Base-by-base conservation (phyloP, 2,329 filamentous ascomycete genomes). In the Pseudocercospora musae region DNA sequence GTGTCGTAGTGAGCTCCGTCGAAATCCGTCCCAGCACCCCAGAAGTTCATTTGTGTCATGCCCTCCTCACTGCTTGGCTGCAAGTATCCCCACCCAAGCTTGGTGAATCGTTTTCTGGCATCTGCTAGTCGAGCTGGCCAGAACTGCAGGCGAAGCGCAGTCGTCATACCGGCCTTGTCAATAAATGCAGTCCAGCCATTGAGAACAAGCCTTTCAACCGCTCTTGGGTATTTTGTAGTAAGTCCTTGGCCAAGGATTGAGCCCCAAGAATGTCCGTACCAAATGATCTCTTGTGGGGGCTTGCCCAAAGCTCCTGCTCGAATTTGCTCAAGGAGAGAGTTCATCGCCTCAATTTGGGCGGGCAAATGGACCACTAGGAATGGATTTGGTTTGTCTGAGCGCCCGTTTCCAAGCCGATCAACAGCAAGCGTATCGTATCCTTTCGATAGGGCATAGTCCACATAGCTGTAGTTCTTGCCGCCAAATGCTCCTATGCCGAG, bases 181-280 rank as follows among this genome's bases (percentile, higher is more conserved):
- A 55, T 2, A 8, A 55, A 55, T 15, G 52, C 52, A 37, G 13
- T 55, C 52, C 52, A 55, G 13, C 52, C 52, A 11, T 55, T 55
- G 5, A 55, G 13, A 1, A 55, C 52, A 15, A 55, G 31, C 5
- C 52, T 31, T 31, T 59, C 57, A 5, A 59, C 27, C 4, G 57
- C 57, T 8, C 23, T 25, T 7, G 57, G 57, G 8, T 59, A 59
- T 21, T 59, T 59, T 15, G 57, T 48, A 18, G 44, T 31, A 25
- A 59, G 44, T 15, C 40, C 40, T 5, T 44, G 18, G 15, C 57
- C 57, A n/a, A 59, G 57, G 9, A 59, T 33, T 13, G 40, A 49
- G n/a, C 57, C 57, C 57, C 42, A 59, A 23, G 57, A 59, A 48
- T 59, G 57, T 20, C 57, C 57, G 40, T 48, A 20, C 57, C 57